Percentiles rank a stretch among this genome's conserved stretches.
phyloP scores from a whole-genome alignment of 2,329 filamentous ascomycete genomes.

The Mariannaea sp. region DNA sequence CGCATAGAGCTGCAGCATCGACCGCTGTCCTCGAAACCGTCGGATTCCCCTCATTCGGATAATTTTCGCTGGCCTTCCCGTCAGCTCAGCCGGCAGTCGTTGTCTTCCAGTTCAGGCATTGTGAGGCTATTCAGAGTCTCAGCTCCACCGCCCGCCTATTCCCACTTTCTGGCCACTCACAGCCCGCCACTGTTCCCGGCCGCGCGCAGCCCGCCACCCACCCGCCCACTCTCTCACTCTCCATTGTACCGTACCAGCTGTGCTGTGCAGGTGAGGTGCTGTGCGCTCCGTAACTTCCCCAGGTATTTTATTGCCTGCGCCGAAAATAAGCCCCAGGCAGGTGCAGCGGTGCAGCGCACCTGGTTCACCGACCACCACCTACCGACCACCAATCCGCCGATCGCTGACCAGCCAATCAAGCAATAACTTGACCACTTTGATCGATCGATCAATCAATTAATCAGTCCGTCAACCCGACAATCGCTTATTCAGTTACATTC shows the following conservation, averaged over 20 bases:
- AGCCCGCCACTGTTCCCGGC: conserved; percentile 29
- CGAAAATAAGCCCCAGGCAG: conserved; percentile 8
- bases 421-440: too few species aligned
- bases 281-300: conserved; percentile 19
- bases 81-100: conserved; percentile 19
- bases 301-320: conserved; percentile 15
- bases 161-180: conserved; percentile 35
- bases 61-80: conserved; percentile 28
- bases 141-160: conserved; percentile 32
- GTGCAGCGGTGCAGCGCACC: conserved; percentile 7
- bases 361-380: conserved; percentile 10
- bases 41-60: conserved; percentile 28
- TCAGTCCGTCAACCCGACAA: not conserved
- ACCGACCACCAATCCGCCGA: too few species aligned
- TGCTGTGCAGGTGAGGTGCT: conserved; percentile 15
- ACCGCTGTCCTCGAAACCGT: conserved; percentile 32
- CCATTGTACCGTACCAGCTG: conserved; percentile 20
- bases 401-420: conserved; percentile 9
- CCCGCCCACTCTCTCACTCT: conserved; percentile 17
- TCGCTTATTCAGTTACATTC: conserved; percentile 5
- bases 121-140: conserved; percentile 50
- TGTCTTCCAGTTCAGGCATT: conserved; percentile 28
- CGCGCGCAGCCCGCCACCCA: conserved; percentile 15
- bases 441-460: conserved; percentile 13
- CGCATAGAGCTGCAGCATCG: conserved; percentile 38